Conservation (phyloP, 2,329 filamentous ascomycete genomes). For the Aspergillus japonicus region DNA sequence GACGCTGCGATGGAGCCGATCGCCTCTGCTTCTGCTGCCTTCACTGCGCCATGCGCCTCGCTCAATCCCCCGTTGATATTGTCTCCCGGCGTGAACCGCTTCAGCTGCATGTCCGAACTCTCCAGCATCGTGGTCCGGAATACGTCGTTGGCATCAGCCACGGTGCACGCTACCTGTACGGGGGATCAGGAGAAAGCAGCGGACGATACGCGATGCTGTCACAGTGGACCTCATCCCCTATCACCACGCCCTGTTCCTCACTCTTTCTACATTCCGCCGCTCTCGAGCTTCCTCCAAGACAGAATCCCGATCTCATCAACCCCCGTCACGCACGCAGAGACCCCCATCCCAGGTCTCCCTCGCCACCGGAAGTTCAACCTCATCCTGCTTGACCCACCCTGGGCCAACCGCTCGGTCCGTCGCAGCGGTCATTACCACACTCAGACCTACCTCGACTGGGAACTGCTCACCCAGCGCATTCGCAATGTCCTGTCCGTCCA, state of each 20-base stretch:
- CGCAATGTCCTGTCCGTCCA: constrained; percentile 47
- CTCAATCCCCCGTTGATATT: constrained; percentile 33
- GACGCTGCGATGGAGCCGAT: constrained; percentile 21
- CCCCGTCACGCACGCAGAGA: not conserved
- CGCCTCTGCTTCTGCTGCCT: not conserved
- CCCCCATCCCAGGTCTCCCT: constrained; percentile 28
- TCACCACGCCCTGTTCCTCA: constrained; percentile 22
- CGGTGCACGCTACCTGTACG: constrained; percentile 13
- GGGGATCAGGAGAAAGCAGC: not conserved
- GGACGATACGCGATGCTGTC: not conserved
- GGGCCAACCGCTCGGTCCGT: constrained; percentile 61
- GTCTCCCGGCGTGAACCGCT: constrained; percentile 32
- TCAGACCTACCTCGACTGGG: constrained; percentile 30
- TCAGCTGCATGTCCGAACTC: constrained; percentile 27
- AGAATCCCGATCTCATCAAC: constrained; percentile 30
- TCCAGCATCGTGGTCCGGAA: constrained; percentile 30
- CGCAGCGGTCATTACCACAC: constrained; percentile 51
- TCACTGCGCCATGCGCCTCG: not conserved
- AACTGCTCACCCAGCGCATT: constrained; percentile 34
- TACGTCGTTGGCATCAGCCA: constrained; percentile 22
- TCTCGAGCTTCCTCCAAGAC: constrained; percentile 48
- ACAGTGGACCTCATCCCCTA: not conserved
- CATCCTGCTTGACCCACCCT: constrained; percentile 63
- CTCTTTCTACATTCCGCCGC: constrained; percentile 49
- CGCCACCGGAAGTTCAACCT: constrained; percentile 52